phyloP scores from a whole-genome alignment of 2,329 filamentous ascomycete genomes.

The Botryotinia calthae region DNA sequence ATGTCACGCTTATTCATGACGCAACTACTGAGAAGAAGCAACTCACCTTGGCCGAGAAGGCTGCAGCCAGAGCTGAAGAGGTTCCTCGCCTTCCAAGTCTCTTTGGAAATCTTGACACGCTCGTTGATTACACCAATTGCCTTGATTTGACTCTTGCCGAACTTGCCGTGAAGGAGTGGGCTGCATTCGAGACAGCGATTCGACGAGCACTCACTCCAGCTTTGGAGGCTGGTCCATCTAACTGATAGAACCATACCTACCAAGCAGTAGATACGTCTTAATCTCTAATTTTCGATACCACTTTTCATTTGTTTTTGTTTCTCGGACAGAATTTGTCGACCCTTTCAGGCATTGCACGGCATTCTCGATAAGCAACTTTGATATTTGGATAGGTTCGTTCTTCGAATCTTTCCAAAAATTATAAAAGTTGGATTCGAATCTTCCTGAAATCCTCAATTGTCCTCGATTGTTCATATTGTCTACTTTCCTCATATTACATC shows the following conservation, averaged over 20 bases:
- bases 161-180: slow-evolving; percentile 48
- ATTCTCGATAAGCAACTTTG: not conserved
- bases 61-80: slow-evolving; percentile 26
- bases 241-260: not conserved
- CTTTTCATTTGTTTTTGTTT: not conserved
- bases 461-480: not conserved
- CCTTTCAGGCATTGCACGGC: not conserved
- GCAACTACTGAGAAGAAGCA: slow-evolving; percentile 46
- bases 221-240: slow-evolving; percentile 16
- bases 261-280: not conserved
- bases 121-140: slow-evolving; percentile 43
- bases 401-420: not conserved
- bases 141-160: slow-evolving; percentile 47
- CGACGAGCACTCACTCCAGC: slow-evolving; percentile 32
- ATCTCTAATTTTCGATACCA: not conserved
- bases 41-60: slow-evolving; percentile 45
- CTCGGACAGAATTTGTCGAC: slow-evolving; percentile 2
- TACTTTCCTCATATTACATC: not conserved
- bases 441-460: not conserved
- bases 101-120: slow-evolving; percentile 48
- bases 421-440: not conserved
- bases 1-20: slow-evolving; percentile 54
- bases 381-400: not conserved
- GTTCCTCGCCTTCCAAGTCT: slow-evolving; percentile 23
- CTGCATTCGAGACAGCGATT: slow-evolving; percentile 50